Percentiles rank a stretch among this genome's conserved stretches.
Evolutionary conservation across 169 alveolate species (phyloP).

Genomic region (Plasmodium gonderi): DNA sequence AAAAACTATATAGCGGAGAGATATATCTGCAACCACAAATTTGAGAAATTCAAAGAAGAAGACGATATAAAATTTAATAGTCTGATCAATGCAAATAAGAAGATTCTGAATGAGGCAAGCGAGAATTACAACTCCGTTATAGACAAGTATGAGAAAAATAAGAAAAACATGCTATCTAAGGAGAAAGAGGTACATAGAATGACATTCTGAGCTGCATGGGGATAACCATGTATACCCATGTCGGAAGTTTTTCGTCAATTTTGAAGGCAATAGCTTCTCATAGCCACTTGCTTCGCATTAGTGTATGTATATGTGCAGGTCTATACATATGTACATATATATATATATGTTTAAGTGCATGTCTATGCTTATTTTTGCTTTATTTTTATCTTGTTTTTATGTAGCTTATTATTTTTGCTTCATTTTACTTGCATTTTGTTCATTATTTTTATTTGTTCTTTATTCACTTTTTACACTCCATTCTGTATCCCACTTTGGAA

Average conservation of each 20-base stretch:
- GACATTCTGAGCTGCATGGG: not conserved
- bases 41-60: conserved; percentile 26
- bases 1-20: conserved; percentile 60
- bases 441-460: not conserved
- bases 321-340: no score
- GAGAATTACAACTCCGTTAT: conserved; percentile 10
- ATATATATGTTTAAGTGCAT: no score
- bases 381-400: no score
- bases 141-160: conserved; percentile 21
- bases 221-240: no score
- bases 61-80: conserved; percentile 5
- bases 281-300: no score
- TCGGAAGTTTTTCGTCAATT: no score
- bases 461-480: no score
- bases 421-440: not conserved
- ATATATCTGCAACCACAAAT: conserved; percentile 32
- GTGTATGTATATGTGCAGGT: no score
- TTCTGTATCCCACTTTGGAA: not conserved
- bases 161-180: conserved; percentile 3
- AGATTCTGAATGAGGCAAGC: conserved; percentile 4
- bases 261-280: no score
- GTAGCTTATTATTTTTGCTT: no score
- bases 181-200: conserved; percentile 27
- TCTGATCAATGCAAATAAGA: conserved; percentile 13
- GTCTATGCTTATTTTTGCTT: no score